Conservation (phyloP, 768 basidiomycete genomes). For the Pleurotus djamor region DNA sequence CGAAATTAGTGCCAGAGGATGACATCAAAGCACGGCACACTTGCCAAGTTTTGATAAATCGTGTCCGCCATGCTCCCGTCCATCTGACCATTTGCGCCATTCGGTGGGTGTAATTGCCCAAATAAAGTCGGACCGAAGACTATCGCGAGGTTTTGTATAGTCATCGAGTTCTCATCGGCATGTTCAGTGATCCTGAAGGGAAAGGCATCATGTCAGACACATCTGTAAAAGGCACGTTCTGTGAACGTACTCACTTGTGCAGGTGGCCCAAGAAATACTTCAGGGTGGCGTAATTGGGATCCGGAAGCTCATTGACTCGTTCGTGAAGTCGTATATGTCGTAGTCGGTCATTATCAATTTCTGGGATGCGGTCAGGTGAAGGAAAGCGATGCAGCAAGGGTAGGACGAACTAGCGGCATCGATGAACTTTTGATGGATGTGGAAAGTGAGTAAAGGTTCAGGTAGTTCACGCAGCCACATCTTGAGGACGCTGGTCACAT, state of each 20-base stretch:
- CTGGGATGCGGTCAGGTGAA: constrained; percentile 29
- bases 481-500: constrained; percentile 91
- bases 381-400: not conserved
- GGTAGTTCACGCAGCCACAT: constrained; percentile 96
- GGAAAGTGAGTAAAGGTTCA: constrained; percentile 84
- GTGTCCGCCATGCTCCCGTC: constrained; percentile 67
- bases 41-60: constrained; percentile 69
- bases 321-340: constrained; percentile 96
- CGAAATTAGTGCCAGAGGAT: not conserved
- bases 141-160: constrained; percentile 89
- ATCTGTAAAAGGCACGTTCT: not conserved
- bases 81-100: constrained; percentile 36
- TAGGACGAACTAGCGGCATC: constrained; percentile 84
- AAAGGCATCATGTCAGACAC: not conserved
- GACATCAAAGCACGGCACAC: constrained; percentile 1
- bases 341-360: constrained; percentile 91
- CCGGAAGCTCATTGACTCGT: constrained; percentile 95
- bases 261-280: constrained; percentile 96
- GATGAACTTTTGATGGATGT: constrained; percentile 88
- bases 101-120: constrained; percentile 52
- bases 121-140: constrained; percentile 98
- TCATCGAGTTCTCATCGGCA: constrained; percentile 86
- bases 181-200: constrained; percentile 65
- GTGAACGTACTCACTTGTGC: constrained; percentile 57
- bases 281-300: constrained; percentile 97